Conservation (phyloP, 2,329 filamentous ascomycete genomes). For the Venturia aucupariae region DNA sequence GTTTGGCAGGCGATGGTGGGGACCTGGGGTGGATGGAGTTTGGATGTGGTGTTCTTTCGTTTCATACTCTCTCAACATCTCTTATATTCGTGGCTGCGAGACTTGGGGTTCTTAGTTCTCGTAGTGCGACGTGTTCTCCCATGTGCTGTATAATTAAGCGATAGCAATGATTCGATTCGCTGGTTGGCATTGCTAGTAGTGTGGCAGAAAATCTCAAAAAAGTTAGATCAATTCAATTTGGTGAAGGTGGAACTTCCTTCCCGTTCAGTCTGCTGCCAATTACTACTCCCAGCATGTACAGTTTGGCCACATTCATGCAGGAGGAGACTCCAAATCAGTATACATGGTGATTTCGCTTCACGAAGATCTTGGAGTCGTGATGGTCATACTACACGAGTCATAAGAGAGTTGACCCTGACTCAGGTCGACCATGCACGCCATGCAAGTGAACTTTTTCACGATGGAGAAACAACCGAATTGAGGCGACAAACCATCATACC, state of each 20-base stretch:
- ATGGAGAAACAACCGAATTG: too few relatives aligned
- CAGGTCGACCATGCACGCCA: too few relatives aligned
- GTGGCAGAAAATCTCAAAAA: background rate
- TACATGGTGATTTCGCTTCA: too few relatives aligned
- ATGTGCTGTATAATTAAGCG: conserved; percentile 1
- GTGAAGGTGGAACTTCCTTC: too few relatives aligned
- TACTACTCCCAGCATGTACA: too few relatives aligned
- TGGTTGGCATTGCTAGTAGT: background rate
- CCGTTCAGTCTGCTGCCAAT: too few relatives aligned
- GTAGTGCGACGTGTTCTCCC: background rate
- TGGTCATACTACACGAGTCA: too few relatives aligned
- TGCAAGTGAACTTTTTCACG: too few relatives aligned
- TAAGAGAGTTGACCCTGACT: too few relatives aligned
- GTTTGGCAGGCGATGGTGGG: background rate
- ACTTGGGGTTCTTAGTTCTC: background rate
- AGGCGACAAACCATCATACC: background rate
- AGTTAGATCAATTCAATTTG: background rate
- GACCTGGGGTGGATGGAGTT: conserved; percentile 6
- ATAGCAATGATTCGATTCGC: conserved; percentile 7
- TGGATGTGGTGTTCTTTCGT: conserved; percentile 3
- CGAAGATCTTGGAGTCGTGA: too few relatives aligned
- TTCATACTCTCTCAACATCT: background rate
- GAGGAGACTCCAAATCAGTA: too few relatives aligned
- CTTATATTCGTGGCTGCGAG: background rate
- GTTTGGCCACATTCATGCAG: too few relatives aligned